Conservation (phyloP, 352 stramenopile genomes). For the Phytophthora hibernalis region DNA sequence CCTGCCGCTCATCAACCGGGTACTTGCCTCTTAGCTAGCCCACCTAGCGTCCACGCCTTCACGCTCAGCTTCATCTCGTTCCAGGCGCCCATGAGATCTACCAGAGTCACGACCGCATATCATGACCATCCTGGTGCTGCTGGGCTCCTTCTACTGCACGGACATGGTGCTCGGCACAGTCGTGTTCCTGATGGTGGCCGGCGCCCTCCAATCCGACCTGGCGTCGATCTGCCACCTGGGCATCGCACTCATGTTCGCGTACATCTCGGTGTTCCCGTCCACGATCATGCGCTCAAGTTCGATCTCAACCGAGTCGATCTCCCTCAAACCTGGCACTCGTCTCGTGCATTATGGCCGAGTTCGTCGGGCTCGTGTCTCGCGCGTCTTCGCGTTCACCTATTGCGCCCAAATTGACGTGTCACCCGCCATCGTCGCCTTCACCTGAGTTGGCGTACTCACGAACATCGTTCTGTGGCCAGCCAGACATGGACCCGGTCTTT, state of each 20-base stretch:
- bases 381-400: slow-evolving; percentile 63
- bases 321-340: slow-evolving; percentile 70
- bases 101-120: too few relatives aligned
- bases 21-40: too few relatives aligned
- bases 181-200: too few relatives aligned
- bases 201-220: too few relatives aligned
- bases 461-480: slow-evolving; percentile 57
- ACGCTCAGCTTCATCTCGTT: too few relatives aligned
- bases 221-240: too few relatives aligned
- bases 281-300: slow-evolving; percentile 76
- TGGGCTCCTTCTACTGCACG: too few relatives aligned
- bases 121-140: too few relatives aligned
- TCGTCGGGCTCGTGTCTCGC: slow-evolving; percentile 72
- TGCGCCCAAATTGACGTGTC: slow-evolving; percentile 65
- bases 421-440: slow-evolving; percentile 57
- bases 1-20: too few relatives aligned
- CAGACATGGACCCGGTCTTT: slow-evolving; percentile 13
- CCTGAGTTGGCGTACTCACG: slow-evolving; percentile 53
- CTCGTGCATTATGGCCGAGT: slow-evolving; percentile 76
- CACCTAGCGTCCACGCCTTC: too few relatives aligned
- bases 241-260: slow-evolving; percentile 75
- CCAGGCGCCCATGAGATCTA: too few relatives aligned
- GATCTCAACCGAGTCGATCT: slow-evolving; percentile 66
- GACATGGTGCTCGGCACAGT: too few relatives aligned
- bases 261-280: slow-evolving; percentile 70